Base-by-base conservation (phyloP, 225 moss, liverwort and hornwort genomes). In the Marchantia polymorpha region DNA sequence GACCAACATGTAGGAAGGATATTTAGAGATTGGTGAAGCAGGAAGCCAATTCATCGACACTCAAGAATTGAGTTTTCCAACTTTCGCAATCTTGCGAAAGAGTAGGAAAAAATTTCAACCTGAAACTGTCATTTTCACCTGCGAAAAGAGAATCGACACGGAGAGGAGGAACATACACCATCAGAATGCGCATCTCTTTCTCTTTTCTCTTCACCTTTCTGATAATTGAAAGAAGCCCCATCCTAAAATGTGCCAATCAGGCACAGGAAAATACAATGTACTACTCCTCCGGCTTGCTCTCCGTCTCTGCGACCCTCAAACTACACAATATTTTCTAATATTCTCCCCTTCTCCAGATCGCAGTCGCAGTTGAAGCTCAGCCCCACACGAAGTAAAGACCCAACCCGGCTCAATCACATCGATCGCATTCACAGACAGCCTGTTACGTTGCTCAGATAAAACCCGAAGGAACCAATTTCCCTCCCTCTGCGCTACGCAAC, bases 151-250 rank as follows among this genome's bases (percentile, higher is more conserved):
- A 75, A 23, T 47, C 19, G 63, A 63, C 3, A 26, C 23, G 47
- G 77, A 47, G 63, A 64, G 39, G 55, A 64, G 46, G 51, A 60
- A 81, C 96, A 75, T 94, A 96, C 97, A 99, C 97, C 97, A 99
- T 99, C 49, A 99, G 91, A 88, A 99, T 92, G 83, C 97, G 97
- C 97, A 99, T 99, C 79, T 99, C 95, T 79, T 95, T 99, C 89
- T 99, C 97, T 87, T 99, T 99, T 66, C 91, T 90, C 89, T 99
- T 99, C 89, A 99, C 93, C 84, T 99, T 99, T 77, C 92, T 86
- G 83, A 99, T 99, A 80, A 99, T 99, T 29, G 93, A 87, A 22
- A 99, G 88, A 74, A 99, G 83, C 69, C 97, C 95, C 97, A 99
- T 99, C 49, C 27, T 51, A 19, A 52, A 26, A 65, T 3, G 20